Evolutionary conservation across 1,284 basidiomycete genomes (phyloP).

Genomic region (Ceratobasidium sp.): DNA sequence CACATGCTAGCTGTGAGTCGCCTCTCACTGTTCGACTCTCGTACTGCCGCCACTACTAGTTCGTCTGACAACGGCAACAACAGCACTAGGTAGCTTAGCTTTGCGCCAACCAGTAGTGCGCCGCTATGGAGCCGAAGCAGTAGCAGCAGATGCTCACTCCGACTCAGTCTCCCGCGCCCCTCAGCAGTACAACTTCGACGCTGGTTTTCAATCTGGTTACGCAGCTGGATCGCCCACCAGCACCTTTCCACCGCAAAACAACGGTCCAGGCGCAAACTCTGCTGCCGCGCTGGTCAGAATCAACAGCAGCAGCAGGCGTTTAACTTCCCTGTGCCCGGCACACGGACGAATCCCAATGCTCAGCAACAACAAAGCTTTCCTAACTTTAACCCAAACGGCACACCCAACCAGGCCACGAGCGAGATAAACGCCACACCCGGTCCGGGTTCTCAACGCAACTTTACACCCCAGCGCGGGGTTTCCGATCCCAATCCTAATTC

Average conservation of each 20-base stretch:
- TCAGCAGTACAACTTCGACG: constrained; percentile 45
- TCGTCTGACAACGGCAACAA: constrained; percentile 52
- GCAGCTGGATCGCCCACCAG: constrained; percentile 21
- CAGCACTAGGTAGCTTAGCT: constrained; percentile 51
- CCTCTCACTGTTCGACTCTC: no score
- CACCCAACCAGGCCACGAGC: constrained; percentile 10
- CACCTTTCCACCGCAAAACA: constrained; percentile 40
- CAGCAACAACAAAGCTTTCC: constrained; percentile 21
- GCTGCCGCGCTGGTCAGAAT: background rate
- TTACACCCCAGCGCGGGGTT: constrained; percentile 41
- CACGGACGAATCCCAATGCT: constrained; percentile 2
- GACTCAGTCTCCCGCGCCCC: constrained; percentile 45
- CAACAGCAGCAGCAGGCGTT: constrained; percentile 22
- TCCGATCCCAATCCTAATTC: constrained; percentile 22
- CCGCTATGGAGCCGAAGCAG: constrained; percentile 36
- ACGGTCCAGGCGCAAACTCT: constrained; percentile 36
- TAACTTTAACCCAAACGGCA: constrained; percentile 18
- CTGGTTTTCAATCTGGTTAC: constrained; percentile 31
- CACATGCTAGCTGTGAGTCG: no score
- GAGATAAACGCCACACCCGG: background rate
- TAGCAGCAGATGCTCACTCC: constrained; percentile 47
- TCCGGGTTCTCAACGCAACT: constrained; percentile 21
- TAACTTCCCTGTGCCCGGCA: constrained; percentile 31
- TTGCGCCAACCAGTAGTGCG: constrained; percentile 14
- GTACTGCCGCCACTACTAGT: no score